Conservation (phyloP, 352 stramenopile species). For the Peronospora destructor region DNA sequence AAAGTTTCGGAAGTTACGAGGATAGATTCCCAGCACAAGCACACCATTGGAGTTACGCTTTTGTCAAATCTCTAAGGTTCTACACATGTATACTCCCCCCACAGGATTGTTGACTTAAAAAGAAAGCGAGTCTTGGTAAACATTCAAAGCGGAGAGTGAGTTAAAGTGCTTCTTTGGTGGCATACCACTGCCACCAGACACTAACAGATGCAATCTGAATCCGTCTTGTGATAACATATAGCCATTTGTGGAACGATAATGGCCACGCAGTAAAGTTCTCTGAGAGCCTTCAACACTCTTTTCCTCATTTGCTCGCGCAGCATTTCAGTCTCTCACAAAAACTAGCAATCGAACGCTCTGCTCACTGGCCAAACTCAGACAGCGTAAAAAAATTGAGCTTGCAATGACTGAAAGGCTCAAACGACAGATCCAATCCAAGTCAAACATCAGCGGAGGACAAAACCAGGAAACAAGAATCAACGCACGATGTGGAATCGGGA, state of each 20-base stretch:
- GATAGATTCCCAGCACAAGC: neutral
- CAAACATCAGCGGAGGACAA: neutral
- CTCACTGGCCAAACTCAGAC: constrained; percentile 27
- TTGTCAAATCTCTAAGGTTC: too few species aligned
- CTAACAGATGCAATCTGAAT: constrained; percentile 6
- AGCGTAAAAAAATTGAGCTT: constrained; percentile 27
- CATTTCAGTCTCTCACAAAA: constrained; percentile 49
- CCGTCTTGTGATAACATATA: constrained; percentile 15
- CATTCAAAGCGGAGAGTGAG: too few species aligned
- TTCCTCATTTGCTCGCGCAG: constrained; percentile 26
- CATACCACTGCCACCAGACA: constrained; percentile 27
- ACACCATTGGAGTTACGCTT: neutral
- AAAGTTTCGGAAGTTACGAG: neutral
- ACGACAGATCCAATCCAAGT: too few species aligned
- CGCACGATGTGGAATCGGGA: constrained; percentile 22
- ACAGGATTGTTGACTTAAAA: too few species aligned
- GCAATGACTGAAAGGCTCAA: constrained; percentile 17
- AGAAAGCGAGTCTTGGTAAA: too few species aligned
- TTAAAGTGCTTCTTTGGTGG: too few species aligned
- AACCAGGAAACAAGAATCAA: neutral
- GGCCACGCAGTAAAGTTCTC: constrained; percentile 35
- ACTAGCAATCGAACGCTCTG: constrained; percentile 49
- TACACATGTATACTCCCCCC: too few species aligned
- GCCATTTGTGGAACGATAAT: constrained; percentile 7
- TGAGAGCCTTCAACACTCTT: constrained; percentile 13